These are phyloP conservation scores for Francoa sonchifolia DNA, from an alignment of 441 rosid species.

Conservation along the genomic window DNA sequence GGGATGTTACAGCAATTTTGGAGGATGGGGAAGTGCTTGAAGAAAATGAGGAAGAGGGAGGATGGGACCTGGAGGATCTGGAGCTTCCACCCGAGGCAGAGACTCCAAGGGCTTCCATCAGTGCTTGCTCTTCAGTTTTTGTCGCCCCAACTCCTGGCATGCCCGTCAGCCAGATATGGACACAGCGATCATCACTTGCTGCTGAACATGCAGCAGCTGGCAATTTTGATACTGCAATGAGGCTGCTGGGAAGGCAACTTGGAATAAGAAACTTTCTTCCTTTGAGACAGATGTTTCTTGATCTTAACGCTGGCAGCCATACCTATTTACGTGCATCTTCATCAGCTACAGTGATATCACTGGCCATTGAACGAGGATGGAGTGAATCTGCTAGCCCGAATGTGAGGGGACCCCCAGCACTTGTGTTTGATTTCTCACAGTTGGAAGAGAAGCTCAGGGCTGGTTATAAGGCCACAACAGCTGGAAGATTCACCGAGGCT, in stretches of 20 bases:
- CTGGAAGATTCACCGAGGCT: conserved; percentile 62
- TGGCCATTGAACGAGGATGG: conserved; percentile 77
- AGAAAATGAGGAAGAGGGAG: conserved; percentile 51
- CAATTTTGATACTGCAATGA: conserved; percentile 78
- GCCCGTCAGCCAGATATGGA: conserved; percentile 80
- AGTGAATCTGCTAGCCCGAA: conserved; percentile 59
- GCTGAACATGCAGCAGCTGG: conserved; percentile 91
- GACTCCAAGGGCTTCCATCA: conserved; percentile 49
- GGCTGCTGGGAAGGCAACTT: conserved; percentile 69
- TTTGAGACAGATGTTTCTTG: conserved; percentile 55
- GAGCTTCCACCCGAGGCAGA: conserved; percentile 71
- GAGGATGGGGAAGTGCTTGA: conserved; percentile 56
- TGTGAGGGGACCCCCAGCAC: conserved; percentile 60
- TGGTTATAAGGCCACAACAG: conserved; percentile 69
- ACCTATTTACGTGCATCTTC: conserved; percentile 50
- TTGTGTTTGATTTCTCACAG: conserved; percentile 55
- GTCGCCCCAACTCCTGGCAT: conserved; percentile 68
- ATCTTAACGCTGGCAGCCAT: conserved; percentile 62
- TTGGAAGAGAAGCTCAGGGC: conserved; percentile 71
- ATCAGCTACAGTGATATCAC: conserved; percentile 54
- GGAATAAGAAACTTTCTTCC: conserved; percentile 64
- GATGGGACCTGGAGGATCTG: conserved; percentile 83
- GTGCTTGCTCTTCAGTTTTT: conserved; percentile 40
- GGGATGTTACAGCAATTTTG: conserved; percentile 35
- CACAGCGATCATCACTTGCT: conserved; percentile 66